Conservation (phyloP, 192 early-diverging fungal species). For the Podochytrium sp. region DNA sequence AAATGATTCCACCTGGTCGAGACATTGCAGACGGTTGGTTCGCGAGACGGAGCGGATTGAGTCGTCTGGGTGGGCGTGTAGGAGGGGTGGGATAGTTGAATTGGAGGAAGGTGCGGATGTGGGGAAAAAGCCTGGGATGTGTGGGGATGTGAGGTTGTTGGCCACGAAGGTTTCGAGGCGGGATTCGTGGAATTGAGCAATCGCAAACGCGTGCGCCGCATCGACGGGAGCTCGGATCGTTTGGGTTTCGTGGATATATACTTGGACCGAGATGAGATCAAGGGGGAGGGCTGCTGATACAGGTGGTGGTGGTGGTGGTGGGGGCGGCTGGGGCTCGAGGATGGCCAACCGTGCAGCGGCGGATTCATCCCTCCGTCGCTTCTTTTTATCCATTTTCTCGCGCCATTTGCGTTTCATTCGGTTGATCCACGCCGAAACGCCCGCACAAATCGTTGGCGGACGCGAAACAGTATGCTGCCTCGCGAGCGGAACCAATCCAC, state of each 20-base stretch:
- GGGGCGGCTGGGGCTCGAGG: no score
- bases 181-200: not conserved
- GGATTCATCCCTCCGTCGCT: no score
- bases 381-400: no score
- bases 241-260: conserved; percentile 29
- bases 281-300: not conserved
- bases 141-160: not conserved
- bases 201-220: not conserved
- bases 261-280: conserved; percentile 7
- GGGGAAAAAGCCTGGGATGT: no score
- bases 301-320: no score
- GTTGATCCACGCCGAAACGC: no score
- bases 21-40: not conserved
- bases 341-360: no score
- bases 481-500: no score
- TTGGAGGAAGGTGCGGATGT: not conserved
- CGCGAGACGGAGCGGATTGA: conserved; percentile 8
- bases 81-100: not conserved
- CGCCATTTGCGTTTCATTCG: no score
- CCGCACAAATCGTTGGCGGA: no score
- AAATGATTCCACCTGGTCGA: conserved; percentile 7
- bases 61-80: not conserved
- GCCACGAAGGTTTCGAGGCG: conserved; percentile 11
- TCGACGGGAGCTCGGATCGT: conserved; percentile 19
- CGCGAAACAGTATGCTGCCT: no score